These are phyloP conservation scores for Triticum turgidum DNA, from an alignment of 176 grass and related monocot genomes.

Conservation along the genomic window DNA sequence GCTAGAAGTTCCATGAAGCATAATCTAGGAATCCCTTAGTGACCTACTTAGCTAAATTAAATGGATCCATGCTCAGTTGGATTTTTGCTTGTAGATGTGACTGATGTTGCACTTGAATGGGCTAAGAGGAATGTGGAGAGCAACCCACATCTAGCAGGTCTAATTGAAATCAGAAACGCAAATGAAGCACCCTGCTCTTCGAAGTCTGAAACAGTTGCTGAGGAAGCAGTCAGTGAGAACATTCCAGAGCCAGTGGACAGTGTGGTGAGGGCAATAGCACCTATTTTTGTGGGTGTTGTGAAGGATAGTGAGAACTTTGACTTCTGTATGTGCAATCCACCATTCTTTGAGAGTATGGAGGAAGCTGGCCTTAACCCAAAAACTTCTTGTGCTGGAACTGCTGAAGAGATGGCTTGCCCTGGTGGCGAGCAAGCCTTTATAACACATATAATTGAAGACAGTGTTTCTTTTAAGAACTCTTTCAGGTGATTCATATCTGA, in stretches of 20 bases:
- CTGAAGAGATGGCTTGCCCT: conserved; percentile 73
- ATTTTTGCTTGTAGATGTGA: conserved; percentile 68
- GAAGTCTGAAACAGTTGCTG: conserved; percentile 14
- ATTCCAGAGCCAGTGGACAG: conserved; percentile 22
- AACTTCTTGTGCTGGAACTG: conserved; percentile 74
- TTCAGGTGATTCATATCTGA: conserved; percentile 53
- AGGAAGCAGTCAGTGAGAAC: conserved; percentile 24
- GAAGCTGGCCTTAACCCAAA: conserved; percentile 85
- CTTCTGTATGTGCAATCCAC: conserved; percentile 98
- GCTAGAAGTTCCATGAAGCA: neutral
- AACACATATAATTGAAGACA: conserved; percentile 72
- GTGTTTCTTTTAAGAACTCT: conserved; percentile 68
- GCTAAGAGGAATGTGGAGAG: conserved; percentile 85
- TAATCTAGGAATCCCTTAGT: neutral
- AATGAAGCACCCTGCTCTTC: conserved; percentile 23
- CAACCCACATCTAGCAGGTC: conserved; percentile 64
- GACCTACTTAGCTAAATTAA: neutral
- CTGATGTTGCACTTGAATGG: conserved; percentile 85
- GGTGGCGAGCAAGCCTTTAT: conserved; percentile 80
- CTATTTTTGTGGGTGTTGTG: conserved; percentile 68
- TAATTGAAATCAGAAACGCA: conserved; percentile 81
- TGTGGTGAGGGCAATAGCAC: neutral
- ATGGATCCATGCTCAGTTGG: neutral
- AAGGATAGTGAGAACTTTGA: conserved; percentile 82
- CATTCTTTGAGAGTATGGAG: conserved; percentile 89